A percentile compares a stretch with the other conserved stretches of the same genome.
These are phyloP conservation scores for Huntiella savannae DNA, from an alignment of 2,329 filamentous ascomycete species.

Conservation along the genomic window DNA sequence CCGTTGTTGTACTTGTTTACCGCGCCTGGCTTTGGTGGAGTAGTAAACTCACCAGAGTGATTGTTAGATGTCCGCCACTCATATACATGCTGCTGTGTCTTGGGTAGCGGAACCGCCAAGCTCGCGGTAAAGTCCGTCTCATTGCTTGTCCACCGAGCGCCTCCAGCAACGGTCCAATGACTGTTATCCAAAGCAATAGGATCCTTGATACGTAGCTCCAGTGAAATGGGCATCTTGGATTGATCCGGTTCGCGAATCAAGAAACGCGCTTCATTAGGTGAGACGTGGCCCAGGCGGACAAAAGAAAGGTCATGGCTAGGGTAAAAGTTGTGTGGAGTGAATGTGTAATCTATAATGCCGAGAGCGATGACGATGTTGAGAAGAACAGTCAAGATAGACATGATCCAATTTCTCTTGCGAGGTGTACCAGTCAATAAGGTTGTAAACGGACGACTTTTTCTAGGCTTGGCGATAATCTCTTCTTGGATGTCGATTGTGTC, in stretches of 20 bases:
- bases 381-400: constrained; percentile 48
- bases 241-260: constrained; percentile 70
- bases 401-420: constrained; percentile 44
- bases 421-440: constrained; percentile 62
- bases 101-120: constrained; percentile 41
- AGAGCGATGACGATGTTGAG: constrained; percentile 53
- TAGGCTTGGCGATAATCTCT: constrained; percentile 20
- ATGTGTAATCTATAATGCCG: constrained; percentile 60
- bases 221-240: constrained; percentile 51
- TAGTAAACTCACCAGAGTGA: constrained; percentile 62
- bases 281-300: constrained; percentile 72
- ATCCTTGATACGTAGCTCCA: constrained; percentile 44
- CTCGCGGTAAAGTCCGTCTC: constrained; percentile 67
- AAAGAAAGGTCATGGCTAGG: constrained; percentile 63
- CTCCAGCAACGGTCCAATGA: constrained; percentile 48
- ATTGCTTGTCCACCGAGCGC: constrained; percentile 45
- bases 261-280: constrained; percentile 57
- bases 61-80: constrained; percentile 78
- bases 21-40: constrained; percentile 52
- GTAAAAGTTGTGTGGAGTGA: constrained; percentile 50
- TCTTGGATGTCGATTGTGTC: constrained; percentile 29
- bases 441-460: constrained; percentile 34
- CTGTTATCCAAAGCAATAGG: constrained; percentile 32
- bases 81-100: constrained; percentile 55
- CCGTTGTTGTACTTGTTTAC: constrained; percentile 40